Percentiles rank a stretch among this genome's conserved stretches.
Conservation (phyloP, 306 rosid species). For the Dalbergia cochinchinensis region DNA sequence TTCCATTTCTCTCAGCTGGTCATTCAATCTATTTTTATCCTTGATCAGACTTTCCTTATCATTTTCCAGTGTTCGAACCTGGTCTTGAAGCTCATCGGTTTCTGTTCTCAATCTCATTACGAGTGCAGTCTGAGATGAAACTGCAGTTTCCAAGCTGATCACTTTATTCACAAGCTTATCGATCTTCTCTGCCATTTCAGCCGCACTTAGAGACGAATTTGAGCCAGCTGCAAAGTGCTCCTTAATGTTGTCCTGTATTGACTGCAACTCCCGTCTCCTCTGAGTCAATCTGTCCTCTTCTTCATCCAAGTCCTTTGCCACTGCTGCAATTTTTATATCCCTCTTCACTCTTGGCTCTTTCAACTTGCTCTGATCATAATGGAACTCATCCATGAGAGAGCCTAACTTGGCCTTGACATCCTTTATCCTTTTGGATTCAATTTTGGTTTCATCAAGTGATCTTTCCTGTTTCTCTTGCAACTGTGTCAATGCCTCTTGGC, state of each 20-base stretch:
- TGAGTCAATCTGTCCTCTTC: slow-evolving; percentile 36
- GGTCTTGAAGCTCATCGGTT: slow-evolving; percentile 74
- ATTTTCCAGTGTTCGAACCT: slow-evolving; percentile 66
- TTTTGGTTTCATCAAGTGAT: slow-evolving; percentile 68
- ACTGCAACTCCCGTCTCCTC: slow-evolving; percentile 60
- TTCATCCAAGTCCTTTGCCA: slow-evolving; percentile 44
- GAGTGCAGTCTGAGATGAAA: slow-evolving; percentile 78
- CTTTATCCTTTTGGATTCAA: slow-evolving; percentile 66
- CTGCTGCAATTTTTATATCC: slow-evolving; percentile 33
- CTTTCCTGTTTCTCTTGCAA: slow-evolving; percentile 72
- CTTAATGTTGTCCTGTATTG: slow-evolving; percentile 59
- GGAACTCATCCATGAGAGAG: slow-evolving; percentile 62
- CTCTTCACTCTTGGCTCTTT: slow-evolving; percentile 40
- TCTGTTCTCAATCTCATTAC: slow-evolving; percentile 71
- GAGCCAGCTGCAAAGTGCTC: slow-evolving; percentile 61
- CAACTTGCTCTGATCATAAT: slow-evolving; percentile 42
- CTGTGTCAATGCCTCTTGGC: slow-evolving; percentile 70
- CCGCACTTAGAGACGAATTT: slow-evolving; percentile 59
- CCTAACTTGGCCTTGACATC: slow-evolving; percentile 61
- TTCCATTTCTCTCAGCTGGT: slow-evolving; percentile 74
- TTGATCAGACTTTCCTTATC: slow-evolving; percentile 64
- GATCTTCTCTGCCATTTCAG: slow-evolving; percentile 89
- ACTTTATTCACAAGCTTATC: slow-evolving; percentile 87
- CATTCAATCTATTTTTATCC: slow-evolving; percentile 59
- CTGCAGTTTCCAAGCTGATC: slow-evolving; percentile 74